A percentile compares a stretch with the other conserved stretches of the same genome.
These are phyloP conservation scores for Aspergillus proliferans DNA, from an alignment of 2,329 filamentous ascomycete species.

Conservation along the genomic window DNA sequence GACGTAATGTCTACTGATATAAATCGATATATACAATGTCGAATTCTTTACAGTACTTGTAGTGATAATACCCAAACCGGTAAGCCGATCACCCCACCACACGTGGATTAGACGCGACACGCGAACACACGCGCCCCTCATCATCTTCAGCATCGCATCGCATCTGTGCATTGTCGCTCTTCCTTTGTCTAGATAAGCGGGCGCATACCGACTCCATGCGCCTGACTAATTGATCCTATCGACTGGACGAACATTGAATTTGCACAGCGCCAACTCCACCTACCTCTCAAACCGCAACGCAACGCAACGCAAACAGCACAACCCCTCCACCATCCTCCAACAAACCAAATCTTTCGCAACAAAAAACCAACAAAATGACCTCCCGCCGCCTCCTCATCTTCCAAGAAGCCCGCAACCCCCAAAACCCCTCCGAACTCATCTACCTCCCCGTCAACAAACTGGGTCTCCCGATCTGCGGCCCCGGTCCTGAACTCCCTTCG, in stretches of 20 bases:
- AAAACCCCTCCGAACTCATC: conserved; percentile 20
- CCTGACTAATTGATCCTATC: too few relatives aligned
- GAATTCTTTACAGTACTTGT: too few relatives aligned
- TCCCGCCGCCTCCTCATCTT: conserved; percentile 31
- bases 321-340: neutral
- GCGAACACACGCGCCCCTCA: neutral
- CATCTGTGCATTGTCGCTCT: too few relatives aligned
- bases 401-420: conserved; percentile 30
- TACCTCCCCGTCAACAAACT: conserved; percentile 32
- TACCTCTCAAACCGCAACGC: neutral
- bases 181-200: too few relatives aligned
- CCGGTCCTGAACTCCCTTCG: conserved; percentile 27
- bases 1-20: too few relatives aligned
- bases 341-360: neutral
- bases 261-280: too few relatives aligned
- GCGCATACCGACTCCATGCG: too few relatives aligned
- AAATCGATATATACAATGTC: too few relatives aligned
- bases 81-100: conserved; percentile 1
- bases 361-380: conserved; percentile 5
- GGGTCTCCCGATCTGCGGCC: conserved; percentile 29
- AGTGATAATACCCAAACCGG: neutral
- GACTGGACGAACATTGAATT: too few relatives aligned
- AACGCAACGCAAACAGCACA: neutral
- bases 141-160: neutral
- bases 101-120: conserved; percentile 6